Evolutionary conservation across 2,329 filamentous ascomycete genomes (phyloP), one percentile per base, ranked within the genome.

Genomic region (Sphaceloma murrayae): DNA sequence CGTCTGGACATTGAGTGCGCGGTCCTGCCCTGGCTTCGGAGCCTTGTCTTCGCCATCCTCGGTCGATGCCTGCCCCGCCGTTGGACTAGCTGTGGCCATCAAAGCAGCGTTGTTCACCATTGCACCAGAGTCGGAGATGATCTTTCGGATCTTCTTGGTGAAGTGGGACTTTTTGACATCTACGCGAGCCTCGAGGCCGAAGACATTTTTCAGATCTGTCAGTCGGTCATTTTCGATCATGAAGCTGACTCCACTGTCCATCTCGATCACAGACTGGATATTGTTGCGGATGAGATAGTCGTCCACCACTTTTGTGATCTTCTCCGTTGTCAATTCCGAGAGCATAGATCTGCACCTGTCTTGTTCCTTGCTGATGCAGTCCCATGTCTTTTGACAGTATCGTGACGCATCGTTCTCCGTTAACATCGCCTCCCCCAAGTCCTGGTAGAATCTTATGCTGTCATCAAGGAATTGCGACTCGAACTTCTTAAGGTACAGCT

Each of bases 151-250:
- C 5, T 80, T 81, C 5, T 71, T 70, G 21, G 78, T 84, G 4
- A 95, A 66, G 7, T 81, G 76, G 0, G 64, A 58, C 58, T 89
- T 93, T 47, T 80, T 79, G 1, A 68, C 61, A 54, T 96, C 87
- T 0, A 95, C 82, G 24, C 85, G 74, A 7, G 75, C 68, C 45
- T 94, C 82, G 2, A 96, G 73, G 13, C 78, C 72, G 61, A 91
- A 96, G 3, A 96, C 69, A 39, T 87, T 79, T n/a, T 72, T 70
- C 7, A 98, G 68, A 54, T 94, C 87, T 3, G 82, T 77, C 24
- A 82, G 56, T 51, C 82, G 78, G 61, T 95, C 83, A 54, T 94
- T 88, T 61, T 94, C 85, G 39, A 96, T 78, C 89, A 98, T 96
- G 58, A 79, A 79, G 51, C 75, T 78, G 31, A 95, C 73, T 0